Evolutionary conservation across 352 stramenopile genomes (phyloP), one percentile per base, ranked within the genome.

Genomic region (Halophytophthora batemanensis): DNA sequence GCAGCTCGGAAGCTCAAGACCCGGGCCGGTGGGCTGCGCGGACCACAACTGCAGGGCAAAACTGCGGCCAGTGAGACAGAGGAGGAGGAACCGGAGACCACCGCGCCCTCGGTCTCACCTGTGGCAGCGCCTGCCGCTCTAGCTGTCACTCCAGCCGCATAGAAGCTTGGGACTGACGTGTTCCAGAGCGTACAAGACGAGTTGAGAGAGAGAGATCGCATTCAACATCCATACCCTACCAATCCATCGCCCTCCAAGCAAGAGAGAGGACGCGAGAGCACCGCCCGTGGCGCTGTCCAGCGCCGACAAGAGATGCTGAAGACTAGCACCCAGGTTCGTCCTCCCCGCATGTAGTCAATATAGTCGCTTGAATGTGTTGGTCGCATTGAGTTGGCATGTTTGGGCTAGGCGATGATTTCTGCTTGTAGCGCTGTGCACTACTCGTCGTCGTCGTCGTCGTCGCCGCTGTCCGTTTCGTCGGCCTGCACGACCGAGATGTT

Each of bases 401-500:
- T 59, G 53, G 58, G 35, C 25, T 61, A 22, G 21, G 28, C 40
- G 36, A 42, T 6, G 19, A 34, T 18, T 37, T 43, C 13, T 34
- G 35, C n/a, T 19, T 15, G 31, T 13, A 42, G 37, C 18, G 37
- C 3, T 17, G 33, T 49, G 2, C 72, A 60, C 1, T 74, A 66
- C 2, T 71, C 68, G 1, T 79, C 69, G 2, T 71, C 66, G 10
- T 75, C 66, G 13, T 82, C 73, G 49, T 78, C 71, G 13, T 88
- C 77, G 31, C 74, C 77, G 13, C 65, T 64, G 41, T 45, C 68
- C 35, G 47, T 56, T 8, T 31, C 25, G 13, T 71, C 51, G 12
- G 56, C 68, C 50, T 90, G 58, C 3, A 89, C 66, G 15, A 94
- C 82, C 1, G 55, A 74, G 35, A 94, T 70, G 21, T 59, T 58